These are phyloP conservation scores for Przewalskia tangutica DNA, from an alignment of 257 asterid species.

Conservation along the genomic window DNA sequence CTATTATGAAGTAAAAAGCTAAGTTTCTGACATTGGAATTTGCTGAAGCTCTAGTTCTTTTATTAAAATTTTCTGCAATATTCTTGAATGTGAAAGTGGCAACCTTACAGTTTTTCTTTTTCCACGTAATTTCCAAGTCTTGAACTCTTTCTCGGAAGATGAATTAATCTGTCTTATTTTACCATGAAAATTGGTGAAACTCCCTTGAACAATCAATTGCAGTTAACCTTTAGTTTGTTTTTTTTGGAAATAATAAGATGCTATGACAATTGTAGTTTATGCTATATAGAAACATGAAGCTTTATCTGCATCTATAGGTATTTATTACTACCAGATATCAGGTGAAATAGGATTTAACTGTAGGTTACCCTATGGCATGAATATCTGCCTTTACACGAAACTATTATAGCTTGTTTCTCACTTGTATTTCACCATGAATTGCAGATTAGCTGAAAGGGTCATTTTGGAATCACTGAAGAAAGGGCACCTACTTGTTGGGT, in stretches of 20 bases:
- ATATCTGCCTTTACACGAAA: neutral
- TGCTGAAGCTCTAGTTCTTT: neutral
- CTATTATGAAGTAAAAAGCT: neutral
- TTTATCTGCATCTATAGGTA: neutral
- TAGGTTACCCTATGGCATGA: neutral
- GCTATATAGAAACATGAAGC: neutral
- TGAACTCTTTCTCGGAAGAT: neutral
- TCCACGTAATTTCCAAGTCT: neutral
- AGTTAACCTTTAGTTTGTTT: neutral
- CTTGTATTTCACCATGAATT: conserved; percentile 11
- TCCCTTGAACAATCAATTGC: neutral
- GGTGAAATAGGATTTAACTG: neutral
- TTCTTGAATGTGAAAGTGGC: neutral
- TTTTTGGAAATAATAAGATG: neutral
- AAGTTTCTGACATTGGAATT: neutral
- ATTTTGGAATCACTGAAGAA: conserved; percentile 61
- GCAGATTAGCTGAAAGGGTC: conserved; percentile 75
- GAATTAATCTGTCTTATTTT: neutral
- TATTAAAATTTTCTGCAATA: neutral
- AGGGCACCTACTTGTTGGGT: conserved; percentile 73
- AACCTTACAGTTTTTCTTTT: neutral
- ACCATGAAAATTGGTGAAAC: neutral
- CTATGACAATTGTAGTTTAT: neutral
- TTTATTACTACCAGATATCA: neutral
- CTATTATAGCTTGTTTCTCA: neutral